Evolutionary conservation across 2,329 filamentous ascomycete genomes (phyloP).

Genomic region (Pezicula neosporulosa): DNA sequence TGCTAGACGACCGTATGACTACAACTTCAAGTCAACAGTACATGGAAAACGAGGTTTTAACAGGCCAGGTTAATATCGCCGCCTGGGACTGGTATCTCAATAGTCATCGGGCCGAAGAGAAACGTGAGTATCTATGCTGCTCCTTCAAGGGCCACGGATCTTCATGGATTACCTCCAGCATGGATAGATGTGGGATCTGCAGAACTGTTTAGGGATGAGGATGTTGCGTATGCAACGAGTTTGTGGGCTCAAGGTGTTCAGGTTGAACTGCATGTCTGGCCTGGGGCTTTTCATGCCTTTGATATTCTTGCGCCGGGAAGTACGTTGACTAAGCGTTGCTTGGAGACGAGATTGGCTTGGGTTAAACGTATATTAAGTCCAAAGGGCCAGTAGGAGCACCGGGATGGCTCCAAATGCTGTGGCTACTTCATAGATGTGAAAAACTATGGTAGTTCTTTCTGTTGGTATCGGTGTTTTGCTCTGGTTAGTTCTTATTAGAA

Average conservation of each 20-base stretch:
- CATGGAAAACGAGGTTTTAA: not conserved
- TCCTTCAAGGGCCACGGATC: constrained; percentile 7
- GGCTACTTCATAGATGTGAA: no score
- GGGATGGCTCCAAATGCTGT: no score
- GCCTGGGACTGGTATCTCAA: not conserved
- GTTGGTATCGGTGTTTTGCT: no score
- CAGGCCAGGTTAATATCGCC: not conserved
- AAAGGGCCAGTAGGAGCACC: no score
- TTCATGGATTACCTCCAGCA: constrained; percentile 6
- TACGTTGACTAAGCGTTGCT: not conserved
- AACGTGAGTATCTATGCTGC: not conserved
- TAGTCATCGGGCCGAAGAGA: not conserved
- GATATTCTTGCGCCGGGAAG: constrained; percentile 5
- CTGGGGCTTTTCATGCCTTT: constrained; percentile 9
- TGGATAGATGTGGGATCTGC: constrained; percentile 9
- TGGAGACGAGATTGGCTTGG: not conserved
- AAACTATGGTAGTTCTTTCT: no score
- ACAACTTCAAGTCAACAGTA: constrained; percentile 3
- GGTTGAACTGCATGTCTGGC: constrained; percentile 11
- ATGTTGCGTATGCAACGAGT: constrained; percentile 9
- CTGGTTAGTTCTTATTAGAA: no score
- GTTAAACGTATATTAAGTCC: no score
- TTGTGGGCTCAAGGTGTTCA: constrained; percentile 7
- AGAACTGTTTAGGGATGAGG: constrained; percentile 10
- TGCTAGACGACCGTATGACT: constrained; percentile 22